These are phyloP conservation scores for Kwoniella mangroviensis DNA, from an alignment of 768 basidiomycete genomes.

Conservation along the genomic window DNA sequence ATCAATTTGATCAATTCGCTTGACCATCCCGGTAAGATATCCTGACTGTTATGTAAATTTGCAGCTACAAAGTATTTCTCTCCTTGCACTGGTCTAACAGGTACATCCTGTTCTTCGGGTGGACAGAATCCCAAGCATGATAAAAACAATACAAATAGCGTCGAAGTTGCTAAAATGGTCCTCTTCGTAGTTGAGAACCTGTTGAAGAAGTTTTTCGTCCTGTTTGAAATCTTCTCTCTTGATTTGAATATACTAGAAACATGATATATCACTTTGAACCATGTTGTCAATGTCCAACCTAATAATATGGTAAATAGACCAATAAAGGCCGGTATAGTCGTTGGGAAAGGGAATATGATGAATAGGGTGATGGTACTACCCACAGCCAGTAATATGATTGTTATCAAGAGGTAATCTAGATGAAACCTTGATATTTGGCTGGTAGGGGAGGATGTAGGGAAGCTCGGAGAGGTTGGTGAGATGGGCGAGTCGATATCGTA, in stretches of 20 bases:
- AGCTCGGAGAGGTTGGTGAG: neutral
- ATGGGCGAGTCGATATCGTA: constrained; percentile 1
- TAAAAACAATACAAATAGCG: constrained; percentile 9
- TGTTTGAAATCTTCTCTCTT: neutral
- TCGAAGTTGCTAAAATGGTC: constrained; percentile 7
- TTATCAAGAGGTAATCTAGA: neutral
- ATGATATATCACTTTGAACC: constrained; percentile 8
- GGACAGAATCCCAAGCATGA: constrained; percentile 10
- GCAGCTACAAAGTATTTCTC: constrained; percentile 57
- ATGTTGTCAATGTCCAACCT: constrained; percentile 19
- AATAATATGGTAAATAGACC: neutral
- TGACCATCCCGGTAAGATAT: constrained; percentile 60
- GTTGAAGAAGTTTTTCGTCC: neutral
- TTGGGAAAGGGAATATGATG: constrained; percentile 34
- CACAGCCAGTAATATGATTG: neutral
- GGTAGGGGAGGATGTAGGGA: neutral
- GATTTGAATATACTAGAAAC: neutral
- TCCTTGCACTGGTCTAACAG: neutral
- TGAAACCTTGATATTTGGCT: neutral
- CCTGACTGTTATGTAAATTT: constrained; percentile 60
- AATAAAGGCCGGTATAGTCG: constrained; percentile 33
- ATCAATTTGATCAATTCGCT: constrained; percentile 53
- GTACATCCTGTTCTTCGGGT: constrained; percentile 11
- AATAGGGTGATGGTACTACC: constrained; percentile 5
- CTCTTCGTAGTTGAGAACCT: constrained; percentile 6